These are phyloP conservation scores for Nakazawaea molendinolei DNA, from an alignment of 805 yeast species.

Conservation along the genomic window DNA sequence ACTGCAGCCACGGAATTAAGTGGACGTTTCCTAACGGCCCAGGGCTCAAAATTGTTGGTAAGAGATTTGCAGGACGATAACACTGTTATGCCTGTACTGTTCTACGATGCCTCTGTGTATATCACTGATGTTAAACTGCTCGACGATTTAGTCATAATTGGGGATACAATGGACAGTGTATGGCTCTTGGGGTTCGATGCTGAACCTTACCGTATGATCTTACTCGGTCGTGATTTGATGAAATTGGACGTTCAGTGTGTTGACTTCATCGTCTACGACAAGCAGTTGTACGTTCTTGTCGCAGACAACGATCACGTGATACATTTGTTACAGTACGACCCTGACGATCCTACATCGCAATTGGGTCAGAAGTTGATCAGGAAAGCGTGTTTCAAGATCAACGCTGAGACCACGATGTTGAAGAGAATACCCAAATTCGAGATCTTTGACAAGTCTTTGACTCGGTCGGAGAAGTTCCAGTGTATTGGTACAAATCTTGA, in stretches of 20 bases:
- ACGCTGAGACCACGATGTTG: conserved; percentile 53
- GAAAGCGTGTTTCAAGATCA: conserved; percentile 63
- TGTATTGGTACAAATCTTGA: conserved; percentile 69
- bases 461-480: conserved; percentile 40
- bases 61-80: conserved; percentile 83
- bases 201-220: conserved; percentile 84
- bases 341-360: conserved; percentile 79
- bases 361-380: conserved; percentile 74
- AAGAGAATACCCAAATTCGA: conserved; percentile 21
- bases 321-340: conserved; percentile 80
- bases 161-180: conserved; percentile 73
- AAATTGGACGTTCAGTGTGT: conserved; percentile 57
- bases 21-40: conserved; percentile 78
- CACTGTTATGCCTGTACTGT: conserved; percentile 87
- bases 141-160: conserved; percentile 74
- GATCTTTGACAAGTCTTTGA: conserved; percentile 21
- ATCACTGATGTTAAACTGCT: conserved; percentile 75
- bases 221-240: conserved; percentile 68
- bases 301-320: conserved; percentile 64
- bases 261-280: conserved; percentile 72
- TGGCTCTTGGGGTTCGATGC: conserved; percentile 88
- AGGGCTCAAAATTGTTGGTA: conserved; percentile 76
- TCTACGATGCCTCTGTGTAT: conserved; percentile 77
- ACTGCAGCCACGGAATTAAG: conserved; percentile 71
- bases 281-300: conserved; percentile 56